Conservation (phyloP, 371 early-diverging fungal species). For the Saksenaea vasiformis region DNA sequence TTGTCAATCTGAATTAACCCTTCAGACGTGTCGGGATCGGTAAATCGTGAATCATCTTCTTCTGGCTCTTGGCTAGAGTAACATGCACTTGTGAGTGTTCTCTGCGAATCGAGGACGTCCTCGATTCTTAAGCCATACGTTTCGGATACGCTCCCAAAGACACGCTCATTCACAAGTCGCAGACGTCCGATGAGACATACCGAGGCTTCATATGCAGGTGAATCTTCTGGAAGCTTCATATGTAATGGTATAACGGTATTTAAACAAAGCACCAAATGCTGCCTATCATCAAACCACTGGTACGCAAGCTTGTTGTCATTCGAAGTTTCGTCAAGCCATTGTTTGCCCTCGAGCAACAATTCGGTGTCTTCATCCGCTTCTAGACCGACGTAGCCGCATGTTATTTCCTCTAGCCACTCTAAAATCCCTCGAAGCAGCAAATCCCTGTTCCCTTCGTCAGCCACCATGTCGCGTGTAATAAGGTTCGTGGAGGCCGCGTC, state of each 20-base stretch:
- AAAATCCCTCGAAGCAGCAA: slow-evolving; percentile 14
- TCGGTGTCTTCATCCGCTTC: slow-evolving; percentile 25
- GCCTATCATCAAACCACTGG: slow-evolving; percentile 35
- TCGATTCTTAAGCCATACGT: not conserved
- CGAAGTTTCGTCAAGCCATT: slow-evolving; percentile 13
- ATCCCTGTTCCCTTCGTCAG: not conserved
- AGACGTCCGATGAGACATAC: slow-evolving; percentile 20
- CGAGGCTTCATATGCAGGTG: slow-evolving; percentile 5
- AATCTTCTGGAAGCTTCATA: not conserved
- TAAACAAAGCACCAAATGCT: slow-evolving; percentile 18
- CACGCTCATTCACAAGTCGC: slow-evolving; percentile 29
- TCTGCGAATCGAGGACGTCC: not conserved
- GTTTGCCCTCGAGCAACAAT: slow-evolving; percentile 10
- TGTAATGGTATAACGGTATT: slow-evolving; percentile 11
- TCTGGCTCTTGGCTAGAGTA: not conserved
- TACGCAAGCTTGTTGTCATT: not conserved
- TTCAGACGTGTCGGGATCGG: not conserved
- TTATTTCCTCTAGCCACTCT: slow-evolving; percentile 40
- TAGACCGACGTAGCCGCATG: slow-evolving; percentile 35
- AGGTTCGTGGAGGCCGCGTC: not conserved
- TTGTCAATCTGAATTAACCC: not conserved
- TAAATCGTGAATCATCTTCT: not conserved
- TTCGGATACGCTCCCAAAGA: slow-evolving; percentile 19
- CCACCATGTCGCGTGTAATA: not conserved
- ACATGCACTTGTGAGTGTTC: not conserved